Evolutionary conservation across 2,329 filamentous ascomycete genomes (phyloP), one percentile per base, ranked within the genome.

Genomic region (Alternaria angustiovoidea): DNA sequence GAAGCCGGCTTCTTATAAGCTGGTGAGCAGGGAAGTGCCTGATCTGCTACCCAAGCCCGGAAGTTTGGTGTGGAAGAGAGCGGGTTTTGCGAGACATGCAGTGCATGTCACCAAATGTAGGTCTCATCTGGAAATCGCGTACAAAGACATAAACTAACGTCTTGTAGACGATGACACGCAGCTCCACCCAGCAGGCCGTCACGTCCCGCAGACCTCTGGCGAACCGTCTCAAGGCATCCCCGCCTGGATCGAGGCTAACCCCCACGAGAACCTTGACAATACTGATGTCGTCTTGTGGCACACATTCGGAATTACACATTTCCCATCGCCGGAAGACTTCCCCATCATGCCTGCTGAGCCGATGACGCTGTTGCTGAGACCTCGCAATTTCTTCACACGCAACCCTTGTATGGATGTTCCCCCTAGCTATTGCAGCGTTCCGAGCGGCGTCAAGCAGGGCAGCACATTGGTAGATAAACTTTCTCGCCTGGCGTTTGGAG

Each of bases 211-310:
- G 75, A 95, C 93, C 7, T 92, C 89, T 0, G 93, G 93, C 70
- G 89, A 93, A 66, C 90, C 91, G 0, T 91, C 90, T 0, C 80
- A 81, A 42, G 92, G 92, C 32, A 81, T 96, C 2, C 89, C 91
- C 0, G 84, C 88, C 67, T 94, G 92, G 92, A 90, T 95, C 67
- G 81, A 83, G 18, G 88, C 87, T 24, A 87, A 93, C 62, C 88
- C 91, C 12, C 81, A 81, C 46, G 87, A 86, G 58, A 86, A 82
- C 26, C 88, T 96, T 67, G 91, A 91, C 56, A 91, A 97, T 82
- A 91, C 89, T 0, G 92, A 97, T 75, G 81, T 97, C 30, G 93
- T 97, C 1, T 86, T 97, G 16, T 97, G 93, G 93, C 93, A 97
- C 80, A 96, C 93, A 0, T 97, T 97, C 72, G 94, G 94, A 36